Percentiles rank a stretch among this genome's conserved stretches.
These are phyloP conservation scores for Gastrolobium bilobum DNA, from an alignment of 306 rosid genomes.

Conservation along the genomic window DNA sequence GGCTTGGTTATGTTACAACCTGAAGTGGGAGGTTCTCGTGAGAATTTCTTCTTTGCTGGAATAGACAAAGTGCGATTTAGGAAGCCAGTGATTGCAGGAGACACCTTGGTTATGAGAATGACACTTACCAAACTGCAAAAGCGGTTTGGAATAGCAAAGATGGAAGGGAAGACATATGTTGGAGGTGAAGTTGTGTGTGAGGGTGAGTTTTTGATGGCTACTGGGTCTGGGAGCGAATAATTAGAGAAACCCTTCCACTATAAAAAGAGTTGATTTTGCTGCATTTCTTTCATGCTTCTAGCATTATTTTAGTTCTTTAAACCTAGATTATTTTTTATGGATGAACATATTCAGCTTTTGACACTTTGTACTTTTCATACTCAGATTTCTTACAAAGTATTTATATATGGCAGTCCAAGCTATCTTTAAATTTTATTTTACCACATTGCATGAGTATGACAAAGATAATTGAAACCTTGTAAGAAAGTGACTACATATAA, in stretches of 20 bases:
- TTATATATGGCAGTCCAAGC: conserved; percentile 11
- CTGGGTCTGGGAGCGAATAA: conserved; percentile 57
- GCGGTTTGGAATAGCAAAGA: conserved; percentile 84
- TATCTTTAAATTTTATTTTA: background rate
- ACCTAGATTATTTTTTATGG: background rate
- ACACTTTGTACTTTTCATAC: background rate
- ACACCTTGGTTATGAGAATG: conserved; percentile 90
- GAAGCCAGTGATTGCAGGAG: conserved; percentile 89
- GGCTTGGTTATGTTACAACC: conserved; percentile 88
- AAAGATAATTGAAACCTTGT: background rate
- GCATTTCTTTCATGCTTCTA: conserved; percentile 19
- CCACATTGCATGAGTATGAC: background rate
- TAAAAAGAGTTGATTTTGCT: conserved; percentile 22
- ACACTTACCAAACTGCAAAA: conserved; percentile 77
- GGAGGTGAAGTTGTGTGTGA: conserved; percentile 89
- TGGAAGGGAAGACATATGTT: conserved; percentile 89
- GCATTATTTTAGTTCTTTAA: conserved; percentile 20
- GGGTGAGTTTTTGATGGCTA: conserved; percentile 88
- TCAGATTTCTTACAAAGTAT: background rate
- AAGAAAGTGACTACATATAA: conserved; percentile 26
- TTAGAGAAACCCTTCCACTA: conserved; percentile 3
- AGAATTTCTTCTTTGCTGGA: conserved; percentile 86
- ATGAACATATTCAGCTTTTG: background rate
- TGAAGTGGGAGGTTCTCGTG: conserved; percentile 82
- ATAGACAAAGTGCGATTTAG: conserved; percentile 88